Evolutionary conservation across 176 grass and related monocot species (phyloP), one percentile per base, ranked within the genome.

Genomic region (Avena sativa): DNA sequence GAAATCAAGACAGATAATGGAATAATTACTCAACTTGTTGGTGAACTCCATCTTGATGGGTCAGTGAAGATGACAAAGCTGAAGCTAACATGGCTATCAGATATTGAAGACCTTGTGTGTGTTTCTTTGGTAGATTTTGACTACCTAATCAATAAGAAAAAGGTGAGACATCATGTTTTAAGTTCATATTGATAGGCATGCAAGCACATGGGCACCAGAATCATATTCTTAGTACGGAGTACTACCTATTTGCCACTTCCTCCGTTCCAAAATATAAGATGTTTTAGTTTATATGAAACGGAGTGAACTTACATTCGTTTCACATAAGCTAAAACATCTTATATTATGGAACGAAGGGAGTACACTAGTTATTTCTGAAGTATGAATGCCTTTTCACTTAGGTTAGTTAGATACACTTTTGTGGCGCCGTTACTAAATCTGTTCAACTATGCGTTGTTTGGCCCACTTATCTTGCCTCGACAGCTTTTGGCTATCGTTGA

Each of bases 11-110:
- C 68, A 64, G 91, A 93, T 46, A 85, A 85, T 87, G 91, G 88
- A 76, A 86, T 87, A 43, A 83, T 93, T 75, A 83, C 85, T 64
- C 80, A 91, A 82, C 70, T 98, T 59, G 85, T 90, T 50, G 93
- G 95, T 32, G 88, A 93, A 67, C 84, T 98, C 47, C 89, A 98
- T 80, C 91, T 91, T 55, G 95, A 98, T 23, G 93, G 95, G 16
- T 95, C 93, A 79, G 93, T 95, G 23, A 98, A 98, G 85, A 86
- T 86, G 57, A 98, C 95, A 80, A 98, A 91, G 79, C 73, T 98
- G 89, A 98, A 98, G 81, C 61, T 89, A 20, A 98, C 95, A 34
- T 98, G 95, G 95, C 84, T 98, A 57, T 84, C 95, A n/a, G 86
- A 93, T 74, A 95, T 52, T 21, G 91, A 93, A n/a, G 93, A 98